Evolutionary conservation across 2,329 filamentous ascomycete genomes (phyloP), one percentile per base, ranked within the genome.

Genomic region (Cordyceps farinosa): DNA sequence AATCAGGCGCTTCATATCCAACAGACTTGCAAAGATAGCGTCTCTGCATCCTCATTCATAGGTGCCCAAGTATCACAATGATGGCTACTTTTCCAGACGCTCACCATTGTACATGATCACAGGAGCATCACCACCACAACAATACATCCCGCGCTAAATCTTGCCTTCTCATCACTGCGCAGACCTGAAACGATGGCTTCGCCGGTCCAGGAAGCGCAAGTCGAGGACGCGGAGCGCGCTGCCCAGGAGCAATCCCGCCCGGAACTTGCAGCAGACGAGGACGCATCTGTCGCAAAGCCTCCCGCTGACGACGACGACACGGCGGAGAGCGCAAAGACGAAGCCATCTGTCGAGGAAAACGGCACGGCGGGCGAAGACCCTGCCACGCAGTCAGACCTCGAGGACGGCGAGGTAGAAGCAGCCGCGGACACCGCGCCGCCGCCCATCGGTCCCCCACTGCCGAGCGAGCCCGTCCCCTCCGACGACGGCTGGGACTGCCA

Each of bases 401-500:
- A 70, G 57, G 67, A 70, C 10, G 71, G 67, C 27, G 70, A 70
- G 51, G 70, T 69, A 61, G 57, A 66, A 1, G 65, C 68, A 5
- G 54, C 66, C 13, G 67, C 65, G 29, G 60, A 64, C 36, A 66
- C 61, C 51, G 71, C 70, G 44, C 76, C 77, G 40, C 75, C 76
- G 15, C 66, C 69, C 10, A 67, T 64, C 55, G 69, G 72, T 29
- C 72, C 73, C 1, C 76, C 77, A 32, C 66, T 76, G 29, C 74
- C 74, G 42, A 70, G 69, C 34, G 75, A 76, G 61, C 66, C 71
- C 30, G 82, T 88, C 64, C 85, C 89, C 73, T 84, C 88, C 64
- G 86, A 88, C 65, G 86, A 89, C 69, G 92, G 92, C 64, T 97
- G 92, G 92, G 87, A 90, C 64, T 87, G 87, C 42, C 81, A 90